Evolutionary conservation across 2,329 filamentous ascomycete genomes (phyloP).

Genomic region (Botrytis byssoidea): DNA sequence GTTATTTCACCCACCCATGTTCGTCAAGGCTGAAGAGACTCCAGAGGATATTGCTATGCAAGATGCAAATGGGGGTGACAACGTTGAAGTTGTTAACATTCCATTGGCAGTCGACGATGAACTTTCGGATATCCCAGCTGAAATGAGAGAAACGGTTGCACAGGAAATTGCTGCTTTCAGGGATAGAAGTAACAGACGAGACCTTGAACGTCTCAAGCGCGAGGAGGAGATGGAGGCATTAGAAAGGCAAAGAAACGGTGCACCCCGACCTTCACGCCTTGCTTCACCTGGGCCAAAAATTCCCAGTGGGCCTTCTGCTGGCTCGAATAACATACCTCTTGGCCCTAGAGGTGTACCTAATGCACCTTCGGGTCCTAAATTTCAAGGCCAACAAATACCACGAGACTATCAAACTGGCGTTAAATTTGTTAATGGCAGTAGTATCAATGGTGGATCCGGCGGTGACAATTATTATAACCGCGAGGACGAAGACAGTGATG

Average conservation of each 20-base stretch:
- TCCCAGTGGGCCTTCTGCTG: constrained; percentile 59
- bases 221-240: constrained; percentile 92
- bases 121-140: constrained; percentile 88
- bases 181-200: constrained; percentile 83
- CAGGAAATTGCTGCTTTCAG: constrained; percentile 93
- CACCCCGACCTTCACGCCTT: constrained; percentile 63
- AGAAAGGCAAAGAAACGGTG: constrained; percentile 72
- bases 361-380: constrained; percentile 71
- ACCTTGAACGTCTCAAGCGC: constrained; percentile 79
- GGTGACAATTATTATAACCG: constrained; percentile 53
- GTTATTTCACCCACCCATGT: constrained; percentile 65
- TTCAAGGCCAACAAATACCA: constrained; percentile 60
- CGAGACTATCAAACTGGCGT: constrained; percentile 75
- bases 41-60: constrained; percentile 71
- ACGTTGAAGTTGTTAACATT: constrained; percentile 85
- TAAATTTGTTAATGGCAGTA: constrained; percentile 77
- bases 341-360: constrained; percentile 71
- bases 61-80: constrained; percentile 59
- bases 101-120: constrained; percentile 87
- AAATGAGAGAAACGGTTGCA: constrained; percentile 93
- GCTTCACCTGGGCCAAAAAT: constrained; percentile 60
- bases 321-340: constrained; percentile 72
- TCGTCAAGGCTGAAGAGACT: constrained; percentile 51
- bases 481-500: constrained; percentile 84
- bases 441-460: constrained; percentile 56